Conservation (phyloP, 805 yeast species). For the Metschnikowia peoriensis region DNA sequence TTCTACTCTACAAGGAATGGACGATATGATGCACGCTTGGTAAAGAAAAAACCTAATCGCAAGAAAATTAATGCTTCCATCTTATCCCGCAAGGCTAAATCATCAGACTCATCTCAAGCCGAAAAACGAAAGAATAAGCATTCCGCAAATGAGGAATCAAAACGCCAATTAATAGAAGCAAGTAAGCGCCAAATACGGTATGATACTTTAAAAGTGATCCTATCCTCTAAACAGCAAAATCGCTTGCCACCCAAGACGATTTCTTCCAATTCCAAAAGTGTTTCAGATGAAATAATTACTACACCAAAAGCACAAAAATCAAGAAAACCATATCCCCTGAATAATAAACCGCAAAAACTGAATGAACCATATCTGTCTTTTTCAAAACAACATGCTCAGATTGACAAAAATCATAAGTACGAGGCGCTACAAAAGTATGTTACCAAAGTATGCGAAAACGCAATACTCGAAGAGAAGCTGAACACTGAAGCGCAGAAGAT, state of each 20-base stretch:
- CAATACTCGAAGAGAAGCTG: constrained; percentile 58
- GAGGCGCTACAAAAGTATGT: constrained; percentile 52
- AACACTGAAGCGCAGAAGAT: constrained; percentile 34
- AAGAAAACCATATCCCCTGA: background rate
- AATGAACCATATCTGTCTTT: too few relatives aligned
- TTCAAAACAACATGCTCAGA: background rate
- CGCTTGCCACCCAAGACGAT: background rate
- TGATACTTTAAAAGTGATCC: background rate
- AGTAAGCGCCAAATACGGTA: background rate
- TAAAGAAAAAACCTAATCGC: background rate
- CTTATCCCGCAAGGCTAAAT: background rate
- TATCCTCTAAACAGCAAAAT: background rate
- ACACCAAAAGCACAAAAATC: background rate
- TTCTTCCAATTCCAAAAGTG: background rate
- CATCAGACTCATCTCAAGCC: background rate
- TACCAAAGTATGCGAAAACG: constrained; percentile 55
- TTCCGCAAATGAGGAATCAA: background rate
- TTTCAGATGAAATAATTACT: background rate
- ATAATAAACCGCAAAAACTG: background rate
- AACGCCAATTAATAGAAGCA: background rate
- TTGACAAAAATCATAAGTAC: constrained; percentile 38
- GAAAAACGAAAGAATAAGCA: too few relatives aligned
- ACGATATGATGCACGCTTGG: background rate
- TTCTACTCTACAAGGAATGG: background rate
- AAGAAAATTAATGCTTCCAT: background rate